Base-by-base conservation (phyloP, 768 basidiomycete genomes). In the Leucocoprinus birnbaumii region DNA sequence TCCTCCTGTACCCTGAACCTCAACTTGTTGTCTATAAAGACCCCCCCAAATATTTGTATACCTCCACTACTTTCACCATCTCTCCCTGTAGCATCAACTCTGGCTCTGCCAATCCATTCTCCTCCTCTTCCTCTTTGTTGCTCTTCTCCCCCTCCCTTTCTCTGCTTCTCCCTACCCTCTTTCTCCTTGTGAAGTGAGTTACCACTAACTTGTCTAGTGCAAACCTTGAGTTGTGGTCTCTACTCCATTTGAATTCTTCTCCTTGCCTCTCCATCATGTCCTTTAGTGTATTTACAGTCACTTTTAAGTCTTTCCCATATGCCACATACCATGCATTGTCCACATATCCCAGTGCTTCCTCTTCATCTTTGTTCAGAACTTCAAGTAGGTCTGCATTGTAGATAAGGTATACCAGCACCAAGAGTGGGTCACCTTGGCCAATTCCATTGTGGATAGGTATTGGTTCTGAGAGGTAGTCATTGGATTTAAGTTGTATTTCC, bases 191-290 rank as follows among this genome's bases (percentile, higher is more conserved):
- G 47, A 63, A 65, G 59, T 70, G 65, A 42, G 69, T 63, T 0
- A 68, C 46, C 9, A 59, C 66, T 0, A 66, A 51, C 58, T 76
- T 75, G 24, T 57, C 51, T 1, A 70, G 54, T 48, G 71, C 68
- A 46, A 69, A 73, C 16, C 40, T 56, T 2, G 61, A 69, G 61
- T 68, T 67, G 53, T 70, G 69, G 3, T 50, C 22, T 1, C 3
- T 3, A 2, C 63, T 57, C 69, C 71, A 71, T 14, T 68, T 53
- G 27, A 63, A 62, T 5, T 47, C 66, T 2, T 69, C 70, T 1
- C 55, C 56, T 2, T 27, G 13, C 16, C 54, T 14, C 19, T 64
- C 57, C 44, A 74, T 63, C 64, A 74, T 66, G 43, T 63, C 41
- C 3, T 44, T 26, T 0, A 75, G 49, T 0, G 10, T 66, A 0